Base-by-base conservation (phyloP, 1,284 basidiomycete genomes). In the Ganoderma boninense region DNA sequence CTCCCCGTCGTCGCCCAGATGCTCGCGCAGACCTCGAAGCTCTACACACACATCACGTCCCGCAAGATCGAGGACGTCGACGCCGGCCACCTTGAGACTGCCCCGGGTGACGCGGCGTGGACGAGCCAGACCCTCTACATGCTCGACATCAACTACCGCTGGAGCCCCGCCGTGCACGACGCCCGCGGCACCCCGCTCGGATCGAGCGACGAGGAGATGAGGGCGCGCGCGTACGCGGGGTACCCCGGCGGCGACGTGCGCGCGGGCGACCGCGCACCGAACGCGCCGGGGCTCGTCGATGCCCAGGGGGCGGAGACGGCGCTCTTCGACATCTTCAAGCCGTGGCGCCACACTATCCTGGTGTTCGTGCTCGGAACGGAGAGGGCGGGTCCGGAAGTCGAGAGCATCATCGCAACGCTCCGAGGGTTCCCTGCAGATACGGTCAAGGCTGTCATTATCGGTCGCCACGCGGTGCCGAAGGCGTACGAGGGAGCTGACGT, bases 131-230 rank as follows among this genome's bases (percentile, higher is more conserved):
- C 76, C 2, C 77, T 86, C 38, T 72, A 76, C 26, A 82, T 84
- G 74, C 79, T 86, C 49, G 85, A 85, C 1, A 80, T 87, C 44
- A 87, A 87, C 75, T 87, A 84, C 69, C 81, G 86, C 26, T 83
- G 83, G 81, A 87, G 86, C 73, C 77, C 82, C 6, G 81, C 86
- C 62, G 80, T 86, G 32, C 44, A 84, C n/a, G 85, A 87, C 64
- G 84, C 83, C 11, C 62, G 73, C 6, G 72, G 70, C 4, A 64
- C 65, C 7, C 49, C 60, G 7, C 49, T 56, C 23, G 70, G 61
- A 23, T n/a, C 49, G 4, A 26, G 54, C 52, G 68, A 68, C 4
- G 64, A 65, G 16, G 66, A 59, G 20, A 23, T 73, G 66, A 66
- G 67, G 64, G 68, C 66, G 57, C 64, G 43, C n/a, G 68, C 64